These are phyloP conservation scores for Ramaria rubella DNA, from an alignment of 768 basidiomycete genomes.

Conservation along the genomic window DNA sequence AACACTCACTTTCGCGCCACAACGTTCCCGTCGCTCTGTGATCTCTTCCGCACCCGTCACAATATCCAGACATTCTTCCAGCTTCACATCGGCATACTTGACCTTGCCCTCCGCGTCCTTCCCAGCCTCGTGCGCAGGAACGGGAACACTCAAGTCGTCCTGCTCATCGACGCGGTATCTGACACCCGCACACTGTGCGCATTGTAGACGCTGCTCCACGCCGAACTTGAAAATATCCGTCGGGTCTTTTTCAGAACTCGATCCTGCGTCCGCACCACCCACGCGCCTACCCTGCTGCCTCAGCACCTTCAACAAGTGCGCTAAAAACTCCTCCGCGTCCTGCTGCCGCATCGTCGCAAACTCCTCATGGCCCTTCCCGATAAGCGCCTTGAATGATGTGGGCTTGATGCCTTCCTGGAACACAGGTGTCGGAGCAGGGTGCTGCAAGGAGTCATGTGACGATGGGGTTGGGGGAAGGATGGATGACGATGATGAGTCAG, in stretches of 20 bases:
- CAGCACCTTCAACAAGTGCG: conserved; percentile 68
- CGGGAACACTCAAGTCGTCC: conserved; percentile 75
- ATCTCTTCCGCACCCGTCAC: conserved; percentile 55
- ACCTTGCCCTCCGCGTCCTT: conserved; percentile 55
- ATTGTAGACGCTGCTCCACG: conserved; percentile 83
- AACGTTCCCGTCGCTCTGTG: conserved; percentile 61
- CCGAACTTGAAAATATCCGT: conserved; percentile 76
- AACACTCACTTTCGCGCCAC: conserved; percentile 75
- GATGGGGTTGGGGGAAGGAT: conserved; percentile 12
- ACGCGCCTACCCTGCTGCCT: conserved; percentile 55
- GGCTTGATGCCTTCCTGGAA: conserved; percentile 88
- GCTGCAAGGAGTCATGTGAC: neutral
- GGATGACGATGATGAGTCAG: conserved; percentile 18
- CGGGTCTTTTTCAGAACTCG: too few relatives aligned
- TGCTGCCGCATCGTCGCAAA: conserved; percentile 97
- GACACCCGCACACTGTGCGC: conserved; percentile 69
- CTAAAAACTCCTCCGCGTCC: conserved; percentile 92
- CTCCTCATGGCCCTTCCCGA: conserved; percentile 90
- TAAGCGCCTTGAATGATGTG: conserved; percentile 74
- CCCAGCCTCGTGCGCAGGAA: conserved; percentile 50
- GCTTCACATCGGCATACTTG: conserved; percentile 52
- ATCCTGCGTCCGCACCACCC: conserved; percentile 23
- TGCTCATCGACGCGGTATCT: conserved; percentile 71
- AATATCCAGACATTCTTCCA: conserved; percentile 56
- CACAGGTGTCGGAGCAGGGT: conserved; percentile 33